phyloP scores from a whole-genome alignment of 2,329 filamentous ascomycete species.

The Trichoderma aggressivum region DNA sequence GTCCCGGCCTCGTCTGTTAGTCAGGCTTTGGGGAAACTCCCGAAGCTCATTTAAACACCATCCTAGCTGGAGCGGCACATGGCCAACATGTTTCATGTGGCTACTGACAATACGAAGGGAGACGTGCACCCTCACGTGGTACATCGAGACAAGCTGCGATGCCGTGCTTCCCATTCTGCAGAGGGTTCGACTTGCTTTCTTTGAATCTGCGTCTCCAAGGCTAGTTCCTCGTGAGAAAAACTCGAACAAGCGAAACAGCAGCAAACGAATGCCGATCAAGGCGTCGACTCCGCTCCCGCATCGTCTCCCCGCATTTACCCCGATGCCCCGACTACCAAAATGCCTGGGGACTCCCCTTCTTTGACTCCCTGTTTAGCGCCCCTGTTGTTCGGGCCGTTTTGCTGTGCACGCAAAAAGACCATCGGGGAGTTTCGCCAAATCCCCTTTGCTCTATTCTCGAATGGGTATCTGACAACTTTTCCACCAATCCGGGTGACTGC shows the following conservation, averaged over 20 bases:
- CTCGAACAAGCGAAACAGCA: not conserved
- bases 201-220: not conserved
- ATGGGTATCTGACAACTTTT: not conserved
- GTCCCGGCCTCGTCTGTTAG: constrained; percentile 11
- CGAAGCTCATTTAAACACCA: not conserved
- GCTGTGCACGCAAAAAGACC: constrained; percentile 2
- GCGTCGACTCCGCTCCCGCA: constrained; percentile 8
- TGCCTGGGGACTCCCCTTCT: not conserved
- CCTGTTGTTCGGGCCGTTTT: constrained; percentile 17
- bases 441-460: not conserved
- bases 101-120: not conserved
- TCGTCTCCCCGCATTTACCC: constrained; percentile 11
- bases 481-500: constrained; percentile 1
- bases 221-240: not conserved
- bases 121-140: not conserved
- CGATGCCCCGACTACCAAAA: not conserved
- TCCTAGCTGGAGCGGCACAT: not conserved
- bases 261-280: constrained; percentile 9
- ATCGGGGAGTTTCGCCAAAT: constrained; percentile 17
- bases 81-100: not conserved
- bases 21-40: constrained; percentile 10
- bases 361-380: constrained; percentile 11
- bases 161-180: not conserved
- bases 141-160: not conserved
- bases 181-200: not conserved